Base-by-base conservation (phyloP, 257 asterid species). In the Solanum commersonii region DNA sequence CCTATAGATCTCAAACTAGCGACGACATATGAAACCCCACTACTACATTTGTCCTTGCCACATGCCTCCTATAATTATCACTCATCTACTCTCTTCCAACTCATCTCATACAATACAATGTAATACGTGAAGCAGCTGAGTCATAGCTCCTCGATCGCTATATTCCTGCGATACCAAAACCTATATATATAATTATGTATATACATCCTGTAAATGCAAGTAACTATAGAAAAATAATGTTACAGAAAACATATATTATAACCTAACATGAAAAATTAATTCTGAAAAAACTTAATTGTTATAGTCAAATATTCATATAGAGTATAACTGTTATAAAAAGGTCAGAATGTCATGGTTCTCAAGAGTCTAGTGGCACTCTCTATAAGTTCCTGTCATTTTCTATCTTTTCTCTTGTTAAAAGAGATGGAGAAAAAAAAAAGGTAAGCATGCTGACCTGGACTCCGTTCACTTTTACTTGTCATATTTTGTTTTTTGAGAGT, bases 111-210 rank as follows among this genome's bases (percentile, higher is more conserved):
- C 77, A 49, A 23, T 86, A 73, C 38, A n/a, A 23, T 74, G 40
- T 35, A 87, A 87, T 87, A 87, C 15, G 1, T 10, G 14, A 78
- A 78, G 78, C 5, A 56, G 2, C 7, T 87, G 37, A 76, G 79
- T 84, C 70, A 78, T 77, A 87, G 49, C 65, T 27, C 68, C 18
- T 37, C 67, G 44, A 60, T 77, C 44, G 44, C n/a, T 74, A 74
- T 37, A 27, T 86, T 49, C 44, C 25, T 33, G 29, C 0, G 7
- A 86, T 86, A 52, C 16, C 20, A 1, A 86, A 86, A 5, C 8
- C 7, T 33, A 33, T 8, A 20, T 72, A 22, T 72, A 18, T 34
- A 5, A 9, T 2, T 71, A 20, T 72, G 3, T 72, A 18, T 44
- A 44, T 44, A 37, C 15, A 42, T 1, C 49, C 5, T 42, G 49